Conservation (phyloP, 2,329 filamentous ascomycete genomes). For the Fusarium odoratissimum region DNA sequence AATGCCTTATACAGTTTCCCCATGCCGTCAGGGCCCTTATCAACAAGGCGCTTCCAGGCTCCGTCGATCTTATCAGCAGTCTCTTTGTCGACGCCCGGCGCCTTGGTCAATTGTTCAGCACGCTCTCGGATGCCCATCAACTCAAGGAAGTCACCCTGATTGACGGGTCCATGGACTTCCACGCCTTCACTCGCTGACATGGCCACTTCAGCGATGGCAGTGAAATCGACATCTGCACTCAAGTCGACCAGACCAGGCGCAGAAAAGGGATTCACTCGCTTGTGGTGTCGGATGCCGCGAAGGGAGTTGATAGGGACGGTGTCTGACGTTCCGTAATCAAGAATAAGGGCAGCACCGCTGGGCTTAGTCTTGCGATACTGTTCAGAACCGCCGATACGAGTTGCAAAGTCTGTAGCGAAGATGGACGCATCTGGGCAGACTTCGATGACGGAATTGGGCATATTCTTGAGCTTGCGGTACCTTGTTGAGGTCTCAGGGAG, state of each 20-base stretch:
- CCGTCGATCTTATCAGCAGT: constrained; percentile 72
- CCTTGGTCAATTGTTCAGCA: constrained; percentile 72
- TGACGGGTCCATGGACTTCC: constrained; percentile 91
- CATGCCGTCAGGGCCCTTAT: constrained; percentile 86
- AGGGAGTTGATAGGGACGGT: constrained; percentile 89
- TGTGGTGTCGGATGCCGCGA: constrained; percentile 85
- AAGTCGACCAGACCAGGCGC: constrained; percentile 87
- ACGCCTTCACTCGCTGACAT: constrained; percentile 79
- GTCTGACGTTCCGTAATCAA: constrained; percentile 88
- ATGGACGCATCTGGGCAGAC: constrained; percentile 88
- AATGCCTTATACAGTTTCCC: constrained; percentile 94
- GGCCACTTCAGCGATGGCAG: constrained; percentile 84
- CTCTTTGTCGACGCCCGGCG: constrained; percentile 54
- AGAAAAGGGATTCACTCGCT: constrained; percentile 80
- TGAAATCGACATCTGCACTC: constrained; percentile 93
- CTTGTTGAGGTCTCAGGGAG: constrained; percentile 85
- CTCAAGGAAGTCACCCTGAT: constrained; percentile 83
- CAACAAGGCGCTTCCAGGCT: constrained; percentile 86
- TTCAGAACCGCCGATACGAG: constrained; percentile 79
- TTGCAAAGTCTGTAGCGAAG: constrained; percentile 84
- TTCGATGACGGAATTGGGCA: constrained; percentile 80
- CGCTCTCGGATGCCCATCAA: constrained; percentile 86
- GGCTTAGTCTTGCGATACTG: constrained; percentile 68
- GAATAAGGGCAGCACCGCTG: constrained; percentile 89
- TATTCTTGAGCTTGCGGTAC: constrained; percentile 78